These are phyloP conservation scores for Ceratocystis destructans DNA, from an alignment of 2,329 filamentous ascomycete genomes.

Conservation along the genomic window DNA sequence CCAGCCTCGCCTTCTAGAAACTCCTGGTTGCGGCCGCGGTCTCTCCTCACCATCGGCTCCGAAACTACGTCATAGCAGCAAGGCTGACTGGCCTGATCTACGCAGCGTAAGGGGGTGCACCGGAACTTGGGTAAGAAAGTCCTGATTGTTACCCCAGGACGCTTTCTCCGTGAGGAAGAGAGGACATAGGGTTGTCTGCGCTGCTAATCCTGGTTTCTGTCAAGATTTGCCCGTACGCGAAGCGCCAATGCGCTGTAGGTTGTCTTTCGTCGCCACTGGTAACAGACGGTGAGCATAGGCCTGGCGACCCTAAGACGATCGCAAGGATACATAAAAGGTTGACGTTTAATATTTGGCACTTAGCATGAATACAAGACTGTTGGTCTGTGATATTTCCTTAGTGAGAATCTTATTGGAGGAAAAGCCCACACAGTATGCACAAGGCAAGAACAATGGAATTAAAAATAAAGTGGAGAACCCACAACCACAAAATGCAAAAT, in stretches of 20 bases:
- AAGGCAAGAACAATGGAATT: background rate
- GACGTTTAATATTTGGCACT: background rate
- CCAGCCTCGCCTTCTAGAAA: background rate
- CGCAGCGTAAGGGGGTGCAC: background rate
- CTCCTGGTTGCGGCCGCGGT: background rate
- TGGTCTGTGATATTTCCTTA: background rate
- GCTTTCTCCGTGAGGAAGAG: background rate
- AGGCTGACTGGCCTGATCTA: background rate
- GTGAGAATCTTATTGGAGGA: background rate
- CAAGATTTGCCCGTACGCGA: too few relatives aligned
- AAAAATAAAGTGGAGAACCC: too few relatives aligned
- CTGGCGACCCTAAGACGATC: background rate
- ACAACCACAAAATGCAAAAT: too few relatives aligned
- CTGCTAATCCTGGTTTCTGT: background rate
- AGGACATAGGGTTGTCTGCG: background rate
- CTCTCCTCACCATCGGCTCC: background rate
- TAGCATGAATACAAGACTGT: background rate
- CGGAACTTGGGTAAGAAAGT: background rate
- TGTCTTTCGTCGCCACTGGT: background rate
- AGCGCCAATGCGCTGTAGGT: background rate
- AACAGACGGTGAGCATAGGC: constrained; percentile 2
- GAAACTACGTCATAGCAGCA: background rate
- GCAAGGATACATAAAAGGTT: background rate
- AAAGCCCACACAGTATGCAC: background rate
- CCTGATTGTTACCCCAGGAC: background rate